Evolutionary conservation across 768 basidiomycete species (phyloP).

Genomic region (Mycena galopus): DNA sequence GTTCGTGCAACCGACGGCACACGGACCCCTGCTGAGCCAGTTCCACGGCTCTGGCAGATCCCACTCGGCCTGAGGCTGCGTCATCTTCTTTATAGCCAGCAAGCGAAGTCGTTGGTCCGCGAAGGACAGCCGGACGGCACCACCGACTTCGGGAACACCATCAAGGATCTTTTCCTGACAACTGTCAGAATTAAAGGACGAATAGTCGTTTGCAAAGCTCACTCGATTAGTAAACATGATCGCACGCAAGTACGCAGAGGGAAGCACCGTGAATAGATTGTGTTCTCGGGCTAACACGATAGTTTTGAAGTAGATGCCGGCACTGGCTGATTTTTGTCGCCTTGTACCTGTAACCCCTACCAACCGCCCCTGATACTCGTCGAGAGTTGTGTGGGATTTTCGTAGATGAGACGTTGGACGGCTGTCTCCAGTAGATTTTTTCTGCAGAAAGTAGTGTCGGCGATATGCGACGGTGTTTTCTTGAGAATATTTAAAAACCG

Average conservation of each 20-base stretch:
- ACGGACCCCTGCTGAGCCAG: too few relatives aligned
- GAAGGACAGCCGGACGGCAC: background rate
- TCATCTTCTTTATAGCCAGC: background rate
- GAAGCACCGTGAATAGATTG: background rate
- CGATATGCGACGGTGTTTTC: too few relatives aligned
- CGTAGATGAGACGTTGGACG: slow-evolving; percentile 10
- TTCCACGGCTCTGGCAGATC: background rate
- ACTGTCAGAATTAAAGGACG: background rate
- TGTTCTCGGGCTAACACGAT: slow-evolving; percentile 3
- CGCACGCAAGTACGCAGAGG: slow-evolving; percentile 9
- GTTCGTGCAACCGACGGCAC: too few relatives aligned
- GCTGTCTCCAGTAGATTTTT: slow-evolving; percentile 10
- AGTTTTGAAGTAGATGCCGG: background rate
- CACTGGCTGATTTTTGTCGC: background rate
- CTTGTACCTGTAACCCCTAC: too few relatives aligned
- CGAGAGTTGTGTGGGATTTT: slow-evolving; percentile 25
- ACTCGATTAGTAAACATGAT: background rate
- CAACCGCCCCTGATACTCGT: too few relatives aligned
- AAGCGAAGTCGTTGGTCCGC: too few relatives aligned
- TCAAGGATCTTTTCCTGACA: too few relatives aligned
- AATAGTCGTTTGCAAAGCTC: background rate
- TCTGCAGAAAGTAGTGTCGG: background rate
- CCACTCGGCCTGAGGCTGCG: slow-evolving; percentile 10
- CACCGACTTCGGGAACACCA: too few relatives aligned
- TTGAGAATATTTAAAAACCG: background rate